These are phyloP conservation scores for Prototheca cutis DNA, from an alignment of 163 green algal species.

Conservation along the genomic window DNA sequence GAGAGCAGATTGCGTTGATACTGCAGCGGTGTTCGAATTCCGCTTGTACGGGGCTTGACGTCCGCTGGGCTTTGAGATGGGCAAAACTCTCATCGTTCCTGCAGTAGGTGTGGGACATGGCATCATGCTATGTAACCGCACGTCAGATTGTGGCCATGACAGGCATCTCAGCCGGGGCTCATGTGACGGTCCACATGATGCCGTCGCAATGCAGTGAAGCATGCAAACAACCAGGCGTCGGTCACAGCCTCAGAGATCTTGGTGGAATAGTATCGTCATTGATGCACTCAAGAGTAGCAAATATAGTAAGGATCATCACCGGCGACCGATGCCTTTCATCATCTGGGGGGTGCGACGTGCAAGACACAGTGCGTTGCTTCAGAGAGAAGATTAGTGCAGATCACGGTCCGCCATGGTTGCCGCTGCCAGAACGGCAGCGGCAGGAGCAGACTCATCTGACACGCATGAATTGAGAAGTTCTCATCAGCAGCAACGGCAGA, in stretches of 20 bases:
- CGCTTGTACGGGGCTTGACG: too few species aligned
- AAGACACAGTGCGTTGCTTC: constrained; percentile 3
- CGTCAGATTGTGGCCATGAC: too few species aligned
- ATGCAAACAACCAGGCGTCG: too few species aligned
- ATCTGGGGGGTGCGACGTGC: background rate
- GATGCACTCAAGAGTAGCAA: constrained; percentile 33
- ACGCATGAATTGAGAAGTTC: constrained; percentile 37
- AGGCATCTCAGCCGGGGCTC: too few species aligned
- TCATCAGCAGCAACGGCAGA: constrained; percentile 20
- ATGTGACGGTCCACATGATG: too few species aligned
- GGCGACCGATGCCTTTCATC: background rate
- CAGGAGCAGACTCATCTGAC: constrained; percentile 33
- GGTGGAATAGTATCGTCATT: constrained; percentile 20
- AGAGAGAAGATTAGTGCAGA: constrained; percentile 37
- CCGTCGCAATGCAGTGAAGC: too few species aligned
- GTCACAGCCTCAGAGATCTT: constrained; percentile 26
- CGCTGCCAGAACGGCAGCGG: background rate
- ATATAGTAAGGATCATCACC: constrained; percentile 16
- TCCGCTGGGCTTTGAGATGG: too few species aligned
- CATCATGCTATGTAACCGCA: too few species aligned
- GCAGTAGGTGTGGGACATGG: too few species aligned
- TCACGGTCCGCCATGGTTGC: constrained; percentile 9
- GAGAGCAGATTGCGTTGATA: too few species aligned
- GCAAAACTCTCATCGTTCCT: too few species aligned
- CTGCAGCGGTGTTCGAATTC: too few species aligned